Percentiles rank a stretch among this genome's conserved stretches.
Conservation (phyloP, 2,329 filamentous ascomycete genomes). For the Colletotrichum chrysophilum region DNA sequence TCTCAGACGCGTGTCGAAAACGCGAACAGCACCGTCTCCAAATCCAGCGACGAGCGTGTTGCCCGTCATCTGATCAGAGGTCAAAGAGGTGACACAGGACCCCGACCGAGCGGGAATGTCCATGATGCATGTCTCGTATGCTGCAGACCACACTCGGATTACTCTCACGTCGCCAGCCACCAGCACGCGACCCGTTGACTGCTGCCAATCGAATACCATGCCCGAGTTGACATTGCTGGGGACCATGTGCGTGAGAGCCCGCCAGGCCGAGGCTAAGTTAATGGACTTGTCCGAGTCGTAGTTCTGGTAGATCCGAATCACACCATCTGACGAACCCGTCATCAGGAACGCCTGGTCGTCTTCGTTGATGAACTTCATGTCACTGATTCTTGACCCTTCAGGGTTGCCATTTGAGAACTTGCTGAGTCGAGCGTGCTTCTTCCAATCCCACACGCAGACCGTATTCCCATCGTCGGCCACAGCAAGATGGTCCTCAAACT, state of each 20-base stretch:
- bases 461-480: conserved; percentile 94
- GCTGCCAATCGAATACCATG: conserved; percentile 98
- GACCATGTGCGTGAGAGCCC: conserved; percentile 90
- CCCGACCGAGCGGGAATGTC: conserved; percentile 95
- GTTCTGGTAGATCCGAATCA: conserved; percentile 90
- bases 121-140: conserved; percentile 88
- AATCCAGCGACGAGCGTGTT: conserved; percentile 97
- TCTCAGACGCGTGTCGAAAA: conserved; percentile 87
- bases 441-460: conserved; percentile 93
- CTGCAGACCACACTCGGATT: conserved; percentile 95
- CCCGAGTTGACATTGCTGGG: conserved; percentile 94
- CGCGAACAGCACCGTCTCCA: conserved; percentile 90
- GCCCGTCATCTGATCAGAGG: conserved; percentile 96
- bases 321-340: conserved; percentile 93
- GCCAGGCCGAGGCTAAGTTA: conserved; percentile 88
- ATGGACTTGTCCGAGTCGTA: conserved; percentile 81
- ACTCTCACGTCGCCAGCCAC: conserved; percentile 96
- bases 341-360: conserved; percentile 95
- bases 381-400: conserved; percentile 86
- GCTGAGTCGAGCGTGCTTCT: conserved; percentile 73
- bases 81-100: conserved; percentile 93
- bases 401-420: conserved; percentile 96
- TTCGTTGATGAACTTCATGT: conserved; percentile 97
- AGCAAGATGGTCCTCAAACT: conserved; percentile 95
- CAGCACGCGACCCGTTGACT: conserved; percentile 93